Percentiles rank a stretch among this genome's conserved stretches.
Evolutionary conservation across 2,329 filamentous ascomycete genomes (phyloP).

Genomic region (Basipetospora chlamydospora): DNA sequence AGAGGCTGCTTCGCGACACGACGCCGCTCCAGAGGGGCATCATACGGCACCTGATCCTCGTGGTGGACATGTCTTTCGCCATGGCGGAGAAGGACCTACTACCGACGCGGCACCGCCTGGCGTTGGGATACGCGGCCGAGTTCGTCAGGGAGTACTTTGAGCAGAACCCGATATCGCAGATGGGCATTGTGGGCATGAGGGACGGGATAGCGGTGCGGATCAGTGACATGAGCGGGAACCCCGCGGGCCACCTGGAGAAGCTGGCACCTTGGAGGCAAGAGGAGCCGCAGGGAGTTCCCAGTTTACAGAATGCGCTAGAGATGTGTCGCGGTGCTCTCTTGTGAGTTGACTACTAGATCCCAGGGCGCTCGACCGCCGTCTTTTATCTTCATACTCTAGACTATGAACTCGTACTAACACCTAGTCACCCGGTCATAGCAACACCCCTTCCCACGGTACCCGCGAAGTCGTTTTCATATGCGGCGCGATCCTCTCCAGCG

Average conservation of each 20-base stretch:
- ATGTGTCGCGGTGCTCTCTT: slow-evolving; percentile 89
- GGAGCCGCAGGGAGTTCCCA: slow-evolving; percentile 61
- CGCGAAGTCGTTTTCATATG: slow-evolving; percentile 85
- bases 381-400: no score
- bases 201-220: slow-evolving; percentile 79
- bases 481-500: slow-evolving; percentile 76
- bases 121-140: slow-evolving; percentile 66
- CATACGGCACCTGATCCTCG: slow-evolving; percentile 85
- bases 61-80: slow-evolving; percentile 81
- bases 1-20: slow-evolving; percentile 75
- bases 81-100: slow-evolving; percentile 94
- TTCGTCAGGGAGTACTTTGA: slow-evolving; percentile 95
- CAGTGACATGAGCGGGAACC: slow-evolving; percentile 83
- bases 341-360: slow-evolving; percentile 28
- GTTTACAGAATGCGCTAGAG: slow-evolving; percentile 86
- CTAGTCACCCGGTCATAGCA: slow-evolving; percentile 29
- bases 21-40: slow-evolving; percentile 93
- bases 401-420: slow-evolving; percentile 7
- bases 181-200: slow-evolving; percentile 83
- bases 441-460: slow-evolving; percentile 86
- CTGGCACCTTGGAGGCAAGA: slow-evolving; percentile 51
- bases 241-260: slow-evolving; percentile 69
- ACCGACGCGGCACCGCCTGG: slow-evolving; percentile 72
- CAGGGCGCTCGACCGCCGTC: no score
- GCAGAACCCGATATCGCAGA: slow-evolving; percentile 94